Percentiles rank a stretch among this genome's conserved stretches.
Conservation (phyloP, 768 basidiomycete genomes). For the Suillus placidus region DNA sequence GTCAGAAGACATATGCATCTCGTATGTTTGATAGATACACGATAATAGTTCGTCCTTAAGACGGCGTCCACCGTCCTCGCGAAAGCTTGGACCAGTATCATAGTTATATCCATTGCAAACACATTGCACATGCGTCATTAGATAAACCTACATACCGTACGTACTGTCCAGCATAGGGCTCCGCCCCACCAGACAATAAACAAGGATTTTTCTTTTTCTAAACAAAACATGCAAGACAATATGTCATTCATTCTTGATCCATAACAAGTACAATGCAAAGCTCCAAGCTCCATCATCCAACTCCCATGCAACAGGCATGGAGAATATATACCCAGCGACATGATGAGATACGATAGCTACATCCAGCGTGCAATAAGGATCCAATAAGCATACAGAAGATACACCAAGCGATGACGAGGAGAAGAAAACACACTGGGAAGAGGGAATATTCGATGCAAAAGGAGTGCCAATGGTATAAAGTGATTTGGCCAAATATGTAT, state of each 20-base stretch:
- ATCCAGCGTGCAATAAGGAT: not conserved
- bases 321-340: not conserved
- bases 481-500: too few species aligned
- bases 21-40: not conserved
- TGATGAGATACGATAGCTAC: not conserved
- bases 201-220: too few species aligned
- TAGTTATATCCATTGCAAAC: too few species aligned
- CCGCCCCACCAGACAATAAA: too few species aligned
- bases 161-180: too few species aligned
- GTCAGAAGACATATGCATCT: not conserved
- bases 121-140: too few species aligned
- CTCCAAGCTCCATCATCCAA: not conserved
- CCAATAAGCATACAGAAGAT: not conserved
- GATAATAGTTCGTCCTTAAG: not conserved
- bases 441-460: not conserved
- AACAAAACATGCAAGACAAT: not conserved
- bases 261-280: too few species aligned
- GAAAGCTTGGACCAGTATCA: too few species aligned
- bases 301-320: not conserved
- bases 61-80: too few species aligned
- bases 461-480: not conserved
- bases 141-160: too few species aligned
- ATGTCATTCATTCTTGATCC: not conserved
- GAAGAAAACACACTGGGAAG: not conserved
- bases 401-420: not conserved